Base-by-base conservation (phyloP, 345 rosid genomes). In the Eucalyptus erythrocorys region DNA sequence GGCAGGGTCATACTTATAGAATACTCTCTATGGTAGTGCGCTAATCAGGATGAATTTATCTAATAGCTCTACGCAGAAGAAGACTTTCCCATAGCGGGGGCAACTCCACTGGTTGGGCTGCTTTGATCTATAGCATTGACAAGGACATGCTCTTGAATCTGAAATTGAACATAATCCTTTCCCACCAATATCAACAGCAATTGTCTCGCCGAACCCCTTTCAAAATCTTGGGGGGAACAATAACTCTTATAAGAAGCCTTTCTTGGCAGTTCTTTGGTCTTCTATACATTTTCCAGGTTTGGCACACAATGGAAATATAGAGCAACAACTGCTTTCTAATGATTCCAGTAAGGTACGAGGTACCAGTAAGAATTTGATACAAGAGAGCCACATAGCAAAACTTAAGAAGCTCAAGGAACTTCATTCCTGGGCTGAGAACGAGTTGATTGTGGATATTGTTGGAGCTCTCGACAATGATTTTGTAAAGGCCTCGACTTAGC, bases 21-120 rank as follows among this genome's bases (percentile, higher is more conserved):
- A 1, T 10, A 13, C 66, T 59, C 32, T 59, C 5, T 30, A 1
- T n/a, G 34, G 37, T 64, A 64, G 76, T 64, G 37, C 10, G 8
- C 37, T 14, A n/a, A 34, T 64, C 5, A 4, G 4, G 59, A 48
- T 85, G 26, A 48, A 85, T 53, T 48, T 48, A 15, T 30, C 59
- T 4, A 30, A 32, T n/a, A 87, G 90, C 85, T 89, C 90, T n/a
- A 88, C 27, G 27, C n/a, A 59, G 88, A 87, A 64, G 88, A 92
- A 91, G 91, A 91, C 93, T 48, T 90, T 90, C 97, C 3, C 86
- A 89, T 89, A 90, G 86, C 85, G 88, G 92, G 88, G 92, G 92
- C 51, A 95, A 93, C 91, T 88, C 95, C 59, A 91, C 94, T 34
- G 96, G 98, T 64, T 97, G 99, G 99, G 94, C 98, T 91, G 96